Conservation (phyloP, 441 rosid genomes). For the Jatropha podagrica region DNA sequence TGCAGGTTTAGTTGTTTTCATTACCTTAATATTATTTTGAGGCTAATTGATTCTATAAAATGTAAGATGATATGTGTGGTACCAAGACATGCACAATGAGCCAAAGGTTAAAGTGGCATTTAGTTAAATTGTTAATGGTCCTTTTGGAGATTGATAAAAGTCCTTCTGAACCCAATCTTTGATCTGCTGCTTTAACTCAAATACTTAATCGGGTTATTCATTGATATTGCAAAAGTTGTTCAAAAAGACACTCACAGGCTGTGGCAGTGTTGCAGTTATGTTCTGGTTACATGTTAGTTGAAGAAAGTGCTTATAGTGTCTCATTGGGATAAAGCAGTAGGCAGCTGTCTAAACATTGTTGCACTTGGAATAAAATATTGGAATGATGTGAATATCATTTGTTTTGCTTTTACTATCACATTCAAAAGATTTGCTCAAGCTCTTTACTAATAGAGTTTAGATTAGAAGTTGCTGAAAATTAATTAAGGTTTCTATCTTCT, state of each 20-base stretch:
- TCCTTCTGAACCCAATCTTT: background rate
- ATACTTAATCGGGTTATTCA: background rate
- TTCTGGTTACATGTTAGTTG: background rate
- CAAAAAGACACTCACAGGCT: background rate
- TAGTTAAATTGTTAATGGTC: background rate
- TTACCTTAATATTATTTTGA: conserved; percentile 9
- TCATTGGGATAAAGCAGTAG: background rate
- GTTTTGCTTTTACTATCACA: background rate
- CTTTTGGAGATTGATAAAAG: background rate
- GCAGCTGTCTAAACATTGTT: conserved; percentile 3
- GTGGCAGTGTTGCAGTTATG: background rate
- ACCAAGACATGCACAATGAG: background rate
- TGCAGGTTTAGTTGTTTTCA: conserved; percentile 57
- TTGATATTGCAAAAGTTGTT: background rate
- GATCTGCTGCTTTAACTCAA: background rate
- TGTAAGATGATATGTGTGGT: background rate
- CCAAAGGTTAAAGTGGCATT: background rate
- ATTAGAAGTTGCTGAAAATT: background rate
- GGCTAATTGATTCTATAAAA: background rate
- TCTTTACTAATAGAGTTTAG: background rate
- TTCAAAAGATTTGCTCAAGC: background rate
- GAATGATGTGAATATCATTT: background rate
- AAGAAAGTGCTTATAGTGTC: too few relatives aligned
- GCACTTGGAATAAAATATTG: background rate
- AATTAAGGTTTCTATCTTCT: background rate